phyloP scores from a whole-genome alignment of 257 asterid genomes.

The Solanum pimpinellifolium region DNA sequence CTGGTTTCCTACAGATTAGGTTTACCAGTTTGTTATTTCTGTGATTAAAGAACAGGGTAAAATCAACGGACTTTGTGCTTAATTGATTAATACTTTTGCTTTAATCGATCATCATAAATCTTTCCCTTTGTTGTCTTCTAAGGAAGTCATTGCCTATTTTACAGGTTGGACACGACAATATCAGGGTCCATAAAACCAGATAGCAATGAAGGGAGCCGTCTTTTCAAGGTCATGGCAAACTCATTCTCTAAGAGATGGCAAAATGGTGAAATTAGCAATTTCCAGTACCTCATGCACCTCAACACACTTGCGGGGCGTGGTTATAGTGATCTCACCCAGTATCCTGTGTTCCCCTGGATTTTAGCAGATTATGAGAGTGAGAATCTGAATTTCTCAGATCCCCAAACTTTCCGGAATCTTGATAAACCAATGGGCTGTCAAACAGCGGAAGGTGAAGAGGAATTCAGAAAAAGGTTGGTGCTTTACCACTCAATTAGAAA shows the following conservation, averaged over 20 bases:
- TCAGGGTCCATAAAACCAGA: constrained; percentile 91
- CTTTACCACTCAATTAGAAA: not conserved
- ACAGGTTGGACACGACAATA: constrained; percentile 92
- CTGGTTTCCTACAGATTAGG: not conserved
- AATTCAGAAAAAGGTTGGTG: constrained; percentile 80
- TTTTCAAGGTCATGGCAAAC: constrained; percentile 90
- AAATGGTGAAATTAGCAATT: constrained; percentile 98
- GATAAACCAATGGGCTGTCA: constrained; percentile 98
- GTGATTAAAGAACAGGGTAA: not conserved
- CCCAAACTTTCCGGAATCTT: constrained; percentile 86
- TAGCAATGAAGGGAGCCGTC: constrained; percentile 93
- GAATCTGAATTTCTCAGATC: constrained; percentile 65
- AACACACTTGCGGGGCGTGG: constrained; percentile 99
- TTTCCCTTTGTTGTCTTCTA: not conserved
- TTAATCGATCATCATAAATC: not conserved
- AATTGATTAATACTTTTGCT: not conserved
- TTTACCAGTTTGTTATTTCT: not conserved
- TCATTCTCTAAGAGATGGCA: constrained; percentile 99
- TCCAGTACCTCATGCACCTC: constrained; percentile 97
- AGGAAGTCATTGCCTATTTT: not conserved
- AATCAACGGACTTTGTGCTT: not conserved
- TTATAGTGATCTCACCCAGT: constrained; percentile 97
- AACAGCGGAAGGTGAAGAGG: constrained; percentile 92
- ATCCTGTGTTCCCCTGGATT: constrained; percentile 98
- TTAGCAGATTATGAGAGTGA: constrained; percentile 95